Conservation (phyloP, 108 stramenopile genomes). For the Tribonema minus region DNA sequence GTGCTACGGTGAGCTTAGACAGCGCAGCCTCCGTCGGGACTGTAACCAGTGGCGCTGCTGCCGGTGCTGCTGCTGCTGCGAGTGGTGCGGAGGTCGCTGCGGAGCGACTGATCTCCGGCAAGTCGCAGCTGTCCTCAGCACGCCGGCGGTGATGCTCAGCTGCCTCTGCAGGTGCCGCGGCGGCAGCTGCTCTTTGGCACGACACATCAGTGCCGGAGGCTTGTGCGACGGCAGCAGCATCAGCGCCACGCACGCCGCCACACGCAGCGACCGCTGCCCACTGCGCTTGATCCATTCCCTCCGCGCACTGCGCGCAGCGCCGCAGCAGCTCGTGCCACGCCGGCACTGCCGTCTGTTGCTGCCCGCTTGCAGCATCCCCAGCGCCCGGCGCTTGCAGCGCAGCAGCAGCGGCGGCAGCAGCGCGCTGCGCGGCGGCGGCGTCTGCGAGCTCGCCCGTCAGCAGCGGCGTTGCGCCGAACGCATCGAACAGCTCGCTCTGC, state of each 20-base stretch:
- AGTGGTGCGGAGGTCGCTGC: not conserved
- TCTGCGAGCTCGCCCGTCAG: not conserved
- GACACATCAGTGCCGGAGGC: not conserved
- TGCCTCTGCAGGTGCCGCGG: not conserved
- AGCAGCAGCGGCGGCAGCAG: too few relatives aligned
- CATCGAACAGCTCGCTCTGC: not conserved
- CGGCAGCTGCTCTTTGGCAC: not conserved
- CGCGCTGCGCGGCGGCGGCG: too few relatives aligned
- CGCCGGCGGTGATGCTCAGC: not conserved
- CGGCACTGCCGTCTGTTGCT: not conserved
- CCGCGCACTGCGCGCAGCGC: conserved; percentile 10
- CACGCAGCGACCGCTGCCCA: not conserved
- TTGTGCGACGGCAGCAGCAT: too few relatives aligned
- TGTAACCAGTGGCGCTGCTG: not conserved
- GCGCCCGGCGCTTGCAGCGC: not conserved
- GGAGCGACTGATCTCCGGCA: not conserved
- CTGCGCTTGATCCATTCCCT: conserved; percentile 14
- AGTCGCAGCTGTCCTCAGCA: not conserved
- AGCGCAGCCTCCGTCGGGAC: not conserved
- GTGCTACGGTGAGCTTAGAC: conserved; percentile 39
- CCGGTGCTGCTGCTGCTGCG: not conserved
- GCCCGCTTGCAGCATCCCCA: not conserved
- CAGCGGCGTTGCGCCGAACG: not conserved
- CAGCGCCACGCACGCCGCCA: not conserved
- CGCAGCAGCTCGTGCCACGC: conserved; percentile 19